Evolutionary conservation across 495 filamentous ascomycete genomes (phyloP).

Genomic region (Staphylotrichum tortipilum): DNA sequence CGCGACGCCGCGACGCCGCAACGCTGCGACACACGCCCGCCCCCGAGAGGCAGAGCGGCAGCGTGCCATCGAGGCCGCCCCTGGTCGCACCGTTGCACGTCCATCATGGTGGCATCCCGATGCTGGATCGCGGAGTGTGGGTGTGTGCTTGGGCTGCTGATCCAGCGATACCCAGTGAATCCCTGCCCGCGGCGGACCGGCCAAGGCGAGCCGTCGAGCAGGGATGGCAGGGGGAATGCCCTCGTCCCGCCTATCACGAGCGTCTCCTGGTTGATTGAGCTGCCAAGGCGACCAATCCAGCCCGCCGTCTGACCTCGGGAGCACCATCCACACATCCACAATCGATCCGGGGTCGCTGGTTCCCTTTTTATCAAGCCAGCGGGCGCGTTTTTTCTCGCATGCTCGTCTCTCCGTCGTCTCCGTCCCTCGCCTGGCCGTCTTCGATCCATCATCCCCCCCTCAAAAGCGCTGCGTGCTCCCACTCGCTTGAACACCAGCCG

Average conservation of each 20-base stretch:
- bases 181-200: conserved; percentile 5
- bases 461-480: conserved; percentile 19
- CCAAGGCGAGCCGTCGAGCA: neutral
- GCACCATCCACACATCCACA: conserved; percentile 14
- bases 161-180: too few species aligned
- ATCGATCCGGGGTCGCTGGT: conserved; percentile 1
- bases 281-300: conserved; percentile 4
- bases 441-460: conserved; percentile 7
- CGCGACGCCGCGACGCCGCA: neutral
- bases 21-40: too few species aligned
- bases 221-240: neutral
- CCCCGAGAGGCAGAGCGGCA: too few species aligned
- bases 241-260: conserved; percentile 7
- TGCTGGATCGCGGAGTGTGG: neutral
- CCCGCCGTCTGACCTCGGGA: conserved; percentile 11
- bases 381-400: conserved; percentile 11
- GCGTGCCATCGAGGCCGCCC: neutral
- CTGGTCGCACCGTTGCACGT: neutral
- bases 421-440: neutral
- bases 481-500: conserved; percentile 18
- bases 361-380: conserved; percentile 10
- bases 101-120: neutral
- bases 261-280: conserved; percentile 1
- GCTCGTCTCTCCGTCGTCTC: conserved; percentile 1
- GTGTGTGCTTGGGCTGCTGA: conserved; percentile 4